Evolutionary conservation across 768 basidiomycete species (phyloP), one percentile per base, ranked within the genome.

Genomic region (Collybia sp.): DNA sequence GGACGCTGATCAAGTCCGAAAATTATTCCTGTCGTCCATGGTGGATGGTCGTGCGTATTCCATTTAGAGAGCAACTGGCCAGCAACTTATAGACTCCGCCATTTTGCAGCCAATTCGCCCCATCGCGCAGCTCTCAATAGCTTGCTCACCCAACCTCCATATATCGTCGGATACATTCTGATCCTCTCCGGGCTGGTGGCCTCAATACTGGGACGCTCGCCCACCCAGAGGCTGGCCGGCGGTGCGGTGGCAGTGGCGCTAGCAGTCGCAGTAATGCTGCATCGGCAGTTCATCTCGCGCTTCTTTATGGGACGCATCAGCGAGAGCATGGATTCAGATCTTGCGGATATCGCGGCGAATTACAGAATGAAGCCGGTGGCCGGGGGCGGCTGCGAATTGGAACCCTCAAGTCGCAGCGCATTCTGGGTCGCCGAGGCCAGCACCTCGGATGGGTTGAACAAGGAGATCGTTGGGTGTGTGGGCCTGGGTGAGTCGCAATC

Each of bases 371-470:
- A 6, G 10, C 35, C 35, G 6, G 13, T 18, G 17, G 35, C 35
- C 10, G 35, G 17, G 13, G 10, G 35, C 10, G 10, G 35, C 10
- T 18, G 17, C 35, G 25, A 25, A 25, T 25, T 50, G 6, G 16
- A 38, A 13, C 50, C 50, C 13, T 32, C 48, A 4, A 46, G 43
- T 17, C 51, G 49, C 2, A 55, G 52, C 10, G 59, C 42, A 6
- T 61, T 61, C 38, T 61, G 57, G 57, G 55, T 61, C 17, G 55
- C 51, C 8, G 59, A 49, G 33, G 48, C 46, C 15, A 51, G 52
- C 16, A 39, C 43, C 2, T 46, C 52, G 3, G 45, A 56, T 34
- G 11, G 38, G 6, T 25, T 32, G 15, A 34, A 39, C 3, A 42
- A 42, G 2, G 53, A 54, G 30, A 52, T 58, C 15, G 53, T 61